A percentile compares a stretch with the other conserved stretches of the same genome.
phyloP scores from a whole-genome alignment of 2,329 filamentous ascomycete genomes.

The Claviceps spartinae region DNA sequence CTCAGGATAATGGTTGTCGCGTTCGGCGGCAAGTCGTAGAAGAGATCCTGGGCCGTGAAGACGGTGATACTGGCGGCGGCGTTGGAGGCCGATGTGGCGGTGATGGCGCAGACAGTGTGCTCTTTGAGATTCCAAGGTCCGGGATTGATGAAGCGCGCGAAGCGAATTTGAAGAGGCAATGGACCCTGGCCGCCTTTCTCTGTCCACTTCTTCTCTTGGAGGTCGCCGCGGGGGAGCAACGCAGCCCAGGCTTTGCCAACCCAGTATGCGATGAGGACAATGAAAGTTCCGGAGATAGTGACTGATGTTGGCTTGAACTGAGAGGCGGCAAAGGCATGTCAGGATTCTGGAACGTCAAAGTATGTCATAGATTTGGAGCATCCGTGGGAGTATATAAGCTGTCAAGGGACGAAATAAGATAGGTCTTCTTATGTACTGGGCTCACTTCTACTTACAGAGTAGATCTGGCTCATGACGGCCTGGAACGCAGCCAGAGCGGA shows the following conservation, averaged over 20 bases:
- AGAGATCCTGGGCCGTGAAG: constrained; percentile 36
- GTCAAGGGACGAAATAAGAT: no score
- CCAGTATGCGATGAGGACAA: constrained; percentile 44
- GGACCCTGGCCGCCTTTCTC: constrained; percentile 25
- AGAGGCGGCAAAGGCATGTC: background rate
- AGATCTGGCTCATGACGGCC: constrained; percentile 42
- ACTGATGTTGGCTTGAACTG: constrained; percentile 39
- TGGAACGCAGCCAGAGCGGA: constrained; percentile 37
- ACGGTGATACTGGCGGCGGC: constrained; percentile 20
- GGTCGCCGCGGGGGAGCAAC: constrained; percentile 31
- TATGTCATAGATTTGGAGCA: no score
- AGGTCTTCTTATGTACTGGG: no score
- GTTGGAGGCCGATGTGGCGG: constrained; percentile 39
- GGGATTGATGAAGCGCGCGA: constrained; percentile 33
- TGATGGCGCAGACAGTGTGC: constrained; percentile 39
- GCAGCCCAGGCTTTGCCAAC: constrained; percentile 27
- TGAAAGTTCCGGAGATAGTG: constrained; percentile 38
- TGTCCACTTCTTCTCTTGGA: constrained; percentile 33
- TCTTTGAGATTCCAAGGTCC: constrained; percentile 42
- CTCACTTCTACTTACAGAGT: constrained; percentile 22
- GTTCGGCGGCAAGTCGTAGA: constrained; percentile 34
- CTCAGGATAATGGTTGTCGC: constrained; percentile 32
- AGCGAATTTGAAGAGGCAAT: constrained; percentile 26
- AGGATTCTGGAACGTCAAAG: background rate
- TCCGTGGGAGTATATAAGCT: no score